Conservation (phyloP, 1,284 basidiomycete genomes). For the Ustilago bromivora region DNA sequence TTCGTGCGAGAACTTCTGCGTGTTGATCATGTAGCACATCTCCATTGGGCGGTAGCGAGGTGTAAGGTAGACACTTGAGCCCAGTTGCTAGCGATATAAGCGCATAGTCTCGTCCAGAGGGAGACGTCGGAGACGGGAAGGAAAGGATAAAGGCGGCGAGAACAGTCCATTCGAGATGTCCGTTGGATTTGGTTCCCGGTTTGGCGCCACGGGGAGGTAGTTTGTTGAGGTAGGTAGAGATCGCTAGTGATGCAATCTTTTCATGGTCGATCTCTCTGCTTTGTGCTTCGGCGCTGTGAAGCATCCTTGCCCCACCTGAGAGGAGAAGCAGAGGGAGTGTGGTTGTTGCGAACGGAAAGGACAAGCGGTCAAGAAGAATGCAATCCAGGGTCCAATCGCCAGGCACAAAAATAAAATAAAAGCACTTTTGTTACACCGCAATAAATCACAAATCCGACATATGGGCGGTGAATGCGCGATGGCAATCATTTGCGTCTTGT, state of each 20-base stretch:
- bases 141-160: slow-evolving; percentile 49
- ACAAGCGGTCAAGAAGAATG: not conserved
- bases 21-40: slow-evolving; percentile 89
- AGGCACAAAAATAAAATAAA: no score
- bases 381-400: slow-evolving; percentile 19
- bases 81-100: slow-evolving; percentile 82
- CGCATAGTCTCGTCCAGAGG: slow-evolving; percentile 9
- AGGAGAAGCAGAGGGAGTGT: not conserved
- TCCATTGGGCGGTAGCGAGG: slow-evolving; percentile 77
- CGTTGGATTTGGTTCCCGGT: slow-evolving; percentile 40
- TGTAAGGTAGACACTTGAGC: slow-evolving; percentile 83
- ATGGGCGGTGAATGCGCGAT: slow-evolving; percentile 1
- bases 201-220: slow-evolving; percentile 50
- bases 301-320: not conserved
- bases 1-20: slow-evolving; percentile 86
- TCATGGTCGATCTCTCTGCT: slow-evolving; percentile 20
- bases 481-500: not conserved
- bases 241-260: slow-evolving; percentile 26
- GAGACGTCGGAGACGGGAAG: slow-evolving; percentile 1
- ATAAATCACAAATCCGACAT: not conserved
- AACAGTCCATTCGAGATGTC: slow-evolving; percentile 53
- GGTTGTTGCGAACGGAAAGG: not conserved
- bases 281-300: not conserved
- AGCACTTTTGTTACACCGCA: not conserved
- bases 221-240: slow-evolving; percentile 19